A percentile compares a stretch with the other conserved stretches of the same genome.
Conservation (phyloP, 2,329 filamentous ascomycete species). For the Fusarium sp. region DNA sequence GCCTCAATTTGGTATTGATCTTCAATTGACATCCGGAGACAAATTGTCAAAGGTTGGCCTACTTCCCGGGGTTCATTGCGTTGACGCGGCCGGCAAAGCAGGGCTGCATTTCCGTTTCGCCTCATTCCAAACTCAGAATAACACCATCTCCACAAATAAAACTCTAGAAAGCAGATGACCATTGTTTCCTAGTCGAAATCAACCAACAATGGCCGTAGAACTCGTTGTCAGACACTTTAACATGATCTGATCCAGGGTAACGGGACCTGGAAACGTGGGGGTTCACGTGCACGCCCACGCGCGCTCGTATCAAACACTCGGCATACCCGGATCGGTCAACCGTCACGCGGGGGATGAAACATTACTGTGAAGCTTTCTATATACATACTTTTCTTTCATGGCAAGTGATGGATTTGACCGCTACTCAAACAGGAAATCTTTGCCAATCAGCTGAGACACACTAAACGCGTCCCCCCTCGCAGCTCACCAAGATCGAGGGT, state of each 20-base stretch:
- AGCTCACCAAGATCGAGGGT: background rate
- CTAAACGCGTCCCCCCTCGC: background rate
- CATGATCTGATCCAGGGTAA: constrained; percentile 18
- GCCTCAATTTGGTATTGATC: too few species aligned
- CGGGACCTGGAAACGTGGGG: constrained; percentile 6
- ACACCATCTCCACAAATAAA: background rate
- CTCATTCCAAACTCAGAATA: background rate
- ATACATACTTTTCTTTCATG: background rate
- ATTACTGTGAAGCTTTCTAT: rapidly evolving
- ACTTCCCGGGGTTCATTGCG: rapidly evolving
- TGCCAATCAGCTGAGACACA: background rate
- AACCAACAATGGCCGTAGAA: background rate
- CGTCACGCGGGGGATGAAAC: constrained; percentile 10
- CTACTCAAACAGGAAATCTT: background rate
- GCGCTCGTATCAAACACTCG: background rate
- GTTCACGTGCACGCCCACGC: constrained; percentile 8
- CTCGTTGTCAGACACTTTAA: background rate
- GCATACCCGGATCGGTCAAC: constrained; percentile 5
- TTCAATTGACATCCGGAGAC: too few species aligned
- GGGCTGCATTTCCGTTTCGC: background rate
- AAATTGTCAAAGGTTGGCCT: too few species aligned
- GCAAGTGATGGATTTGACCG: background rate
- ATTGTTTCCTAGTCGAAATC: background rate
- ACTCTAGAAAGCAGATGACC: background rate
- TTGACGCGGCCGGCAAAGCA: background rate